phyloP scores from a whole-genome alignment of 441 rosid genomes.

The Gossypium gossypioides region DNA sequence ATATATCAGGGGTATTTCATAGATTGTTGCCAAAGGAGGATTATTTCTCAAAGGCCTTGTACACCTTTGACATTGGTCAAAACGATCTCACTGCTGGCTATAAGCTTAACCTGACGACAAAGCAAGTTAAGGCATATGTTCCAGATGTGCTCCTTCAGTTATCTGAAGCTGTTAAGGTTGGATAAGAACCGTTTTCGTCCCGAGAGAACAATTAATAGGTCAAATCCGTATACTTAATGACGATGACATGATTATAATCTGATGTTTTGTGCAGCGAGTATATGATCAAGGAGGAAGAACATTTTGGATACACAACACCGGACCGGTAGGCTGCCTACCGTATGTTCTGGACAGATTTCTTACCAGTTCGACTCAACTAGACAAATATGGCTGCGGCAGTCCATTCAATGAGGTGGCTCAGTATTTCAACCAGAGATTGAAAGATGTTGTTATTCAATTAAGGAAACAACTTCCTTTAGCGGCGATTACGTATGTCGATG shows the following conservation, averaged over 20 bases:
- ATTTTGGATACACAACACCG: slow-evolving; percentile 75
- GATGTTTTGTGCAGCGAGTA: slow-evolving; percentile 24
- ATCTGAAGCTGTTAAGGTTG: slow-evolving; percentile 42
- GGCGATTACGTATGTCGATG: slow-evolving; percentile 34
- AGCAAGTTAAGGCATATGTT: slow-evolving; percentile 50
- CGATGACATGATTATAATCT: not conserved
- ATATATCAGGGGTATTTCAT: slow-evolving; percentile 25
- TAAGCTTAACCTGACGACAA: slow-evolving; percentile 43
- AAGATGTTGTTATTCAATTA: slow-evolving; percentile 22
- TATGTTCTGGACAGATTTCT: slow-evolving; percentile 38
- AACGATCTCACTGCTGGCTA: slow-evolving; percentile 63
- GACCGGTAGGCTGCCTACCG: slow-evolving; percentile 62
- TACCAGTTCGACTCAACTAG: slow-evolving; percentile 30
- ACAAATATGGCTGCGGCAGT: slow-evolving; percentile 44
- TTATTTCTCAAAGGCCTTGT: slow-evolving; percentile 45
- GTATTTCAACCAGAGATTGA: slow-evolving; percentile 29
- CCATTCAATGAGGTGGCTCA: slow-evolving; percentile 49
- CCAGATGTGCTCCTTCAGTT: slow-evolving; percentile 42
- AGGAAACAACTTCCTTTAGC: slow-evolving; percentile 34
- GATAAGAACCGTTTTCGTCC: not conserved
- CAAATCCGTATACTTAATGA: not conserved
- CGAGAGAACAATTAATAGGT: not conserved
- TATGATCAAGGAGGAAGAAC: slow-evolving; percentile 47
- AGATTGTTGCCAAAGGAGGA: slow-evolving; percentile 45
- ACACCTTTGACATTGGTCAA: slow-evolving; percentile 72